Evolutionary conservation across 75 land plant species (phyloP).

Genomic region (Cupressus sempervirens): DNA sequence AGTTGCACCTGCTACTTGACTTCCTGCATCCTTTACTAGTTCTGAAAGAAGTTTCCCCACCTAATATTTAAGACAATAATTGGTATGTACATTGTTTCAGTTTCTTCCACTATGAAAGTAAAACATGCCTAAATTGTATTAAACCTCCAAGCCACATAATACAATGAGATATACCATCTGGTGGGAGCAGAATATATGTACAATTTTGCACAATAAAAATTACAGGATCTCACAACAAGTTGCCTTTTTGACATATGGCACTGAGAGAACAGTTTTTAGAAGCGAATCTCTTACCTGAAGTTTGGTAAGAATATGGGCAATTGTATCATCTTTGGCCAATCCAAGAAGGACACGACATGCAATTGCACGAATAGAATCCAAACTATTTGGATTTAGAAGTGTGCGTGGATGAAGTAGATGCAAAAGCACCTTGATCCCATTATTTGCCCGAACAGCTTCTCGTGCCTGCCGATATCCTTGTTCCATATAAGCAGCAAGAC

Average conservation of each 20-base stretch:
- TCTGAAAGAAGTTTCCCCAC: slow-evolving; percentile 97
- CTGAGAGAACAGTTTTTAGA: background rate
- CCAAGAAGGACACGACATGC: slow-evolving; percentile 97
- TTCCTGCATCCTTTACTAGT: slow-evolving; percentile 77
- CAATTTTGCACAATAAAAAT: background rate
- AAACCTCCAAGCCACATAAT: background rate
- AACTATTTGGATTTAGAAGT: slow-evolving; percentile 62
- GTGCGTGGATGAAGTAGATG: slow-evolving; percentile 88
- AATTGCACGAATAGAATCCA: slow-evolving; percentile 91
- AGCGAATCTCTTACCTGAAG: slow-evolving; percentile 61
- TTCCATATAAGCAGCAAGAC: slow-evolving; percentile 91
- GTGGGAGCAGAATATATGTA: background rate
- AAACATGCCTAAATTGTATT: background rate
- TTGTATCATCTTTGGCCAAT: slow-evolving; percentile 91
- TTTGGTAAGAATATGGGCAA: slow-evolving; percentile 97
- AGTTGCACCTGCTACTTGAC: slow-evolving; percentile 52
- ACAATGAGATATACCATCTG: background rate
- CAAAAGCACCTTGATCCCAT: slow-evolving; percentile 95
- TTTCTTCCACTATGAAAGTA: background rate
- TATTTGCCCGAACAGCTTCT: slow-evolving; percentile 94
- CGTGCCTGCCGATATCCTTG: slow-evolving; percentile 95
- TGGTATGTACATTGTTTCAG: background rate
- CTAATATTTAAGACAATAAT: slow-evolving; percentile 29
- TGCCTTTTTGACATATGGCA: background rate
- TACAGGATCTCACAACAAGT: background rate